A percentile compares a stretch with the other conserved stretches of the same genome.
Conservation (phyloP, 2,329 filamentous ascomycete genomes). For the Pseudophaeomoniella oleicola region DNA sequence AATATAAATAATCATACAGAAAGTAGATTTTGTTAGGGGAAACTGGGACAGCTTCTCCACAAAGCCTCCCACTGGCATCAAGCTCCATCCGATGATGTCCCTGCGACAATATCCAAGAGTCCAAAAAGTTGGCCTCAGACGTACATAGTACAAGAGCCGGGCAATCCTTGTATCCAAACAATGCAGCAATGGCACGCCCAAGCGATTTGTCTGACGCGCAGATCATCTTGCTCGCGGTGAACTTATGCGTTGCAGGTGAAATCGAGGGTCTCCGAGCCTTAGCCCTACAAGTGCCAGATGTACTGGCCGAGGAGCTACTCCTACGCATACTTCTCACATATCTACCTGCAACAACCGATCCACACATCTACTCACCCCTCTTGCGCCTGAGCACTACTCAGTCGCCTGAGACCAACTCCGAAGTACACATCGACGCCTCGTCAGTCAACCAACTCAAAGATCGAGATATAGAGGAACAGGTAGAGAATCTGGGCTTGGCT, state of each 20-base stretch:
- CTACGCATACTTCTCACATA: constrained; percentile 47
- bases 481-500: constrained; percentile 36
- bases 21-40: no score
- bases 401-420: constrained; percentile 56
- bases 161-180: neutral
- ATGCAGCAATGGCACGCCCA: constrained; percentile 20
- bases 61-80: no score
- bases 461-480: constrained; percentile 34
- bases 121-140: neutral
- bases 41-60: no score
- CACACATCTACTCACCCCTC: constrained; percentile 12
- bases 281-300: constrained; percentile 31
- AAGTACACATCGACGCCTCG: constrained; percentile 29
- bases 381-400: constrained; percentile 46
- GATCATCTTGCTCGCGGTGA: constrained; percentile 42
- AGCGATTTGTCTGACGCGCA: constrained; percentile 37
- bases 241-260: constrained; percentile 40
- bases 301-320: constrained; percentile 35
- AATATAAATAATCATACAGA: no score
- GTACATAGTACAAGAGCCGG: no score
- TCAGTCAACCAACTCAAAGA: constrained; percentile 33
- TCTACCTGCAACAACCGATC: constrained; percentile 40
- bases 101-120: neutral
- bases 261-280: constrained; percentile 36
- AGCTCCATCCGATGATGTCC: neutral